phyloP scores from a whole-genome alignment of 2,329 filamentous ascomycete genomes.

The Fusarium sp. region DNA sequence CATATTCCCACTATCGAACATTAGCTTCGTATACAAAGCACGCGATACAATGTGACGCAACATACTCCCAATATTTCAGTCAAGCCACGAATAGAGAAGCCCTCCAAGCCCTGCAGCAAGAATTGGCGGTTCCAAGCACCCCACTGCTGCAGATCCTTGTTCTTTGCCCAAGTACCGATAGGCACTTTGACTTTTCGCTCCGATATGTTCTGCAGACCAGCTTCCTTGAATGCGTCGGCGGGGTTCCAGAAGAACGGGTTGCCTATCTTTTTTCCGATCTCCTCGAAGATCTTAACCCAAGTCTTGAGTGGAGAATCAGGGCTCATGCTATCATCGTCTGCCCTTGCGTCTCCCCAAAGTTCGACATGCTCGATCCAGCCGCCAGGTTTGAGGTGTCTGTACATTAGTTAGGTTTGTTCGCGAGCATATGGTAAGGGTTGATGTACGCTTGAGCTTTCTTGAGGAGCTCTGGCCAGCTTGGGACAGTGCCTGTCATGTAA shows the following conservation, averaged over 20 bases:
- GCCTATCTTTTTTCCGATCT: constrained; percentile 20
- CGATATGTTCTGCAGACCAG: constrained; percentile 8
- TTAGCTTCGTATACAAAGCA: neutral
- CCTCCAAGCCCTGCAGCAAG: constrained; percentile 21
- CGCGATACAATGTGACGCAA: neutral
- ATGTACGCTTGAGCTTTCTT: constrained; percentile 61
- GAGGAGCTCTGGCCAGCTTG: constrained; percentile 66
- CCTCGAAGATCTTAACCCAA: constrained; percentile 25
- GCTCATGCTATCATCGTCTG: constrained; percentile 46
- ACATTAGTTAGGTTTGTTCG: constrained; percentile 28
- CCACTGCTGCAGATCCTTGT: constrained; percentile 34
- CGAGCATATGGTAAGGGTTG: constrained; percentile 48
- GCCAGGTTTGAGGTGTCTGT: constrained; percentile 31
- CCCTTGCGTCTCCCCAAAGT: constrained; percentile 35
- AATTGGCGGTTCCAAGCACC: constrained; percentile 37
- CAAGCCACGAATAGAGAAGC: constrained; percentile 30
- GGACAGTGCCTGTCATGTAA: constrained; percentile 65
- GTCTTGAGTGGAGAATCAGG: constrained; percentile 15
- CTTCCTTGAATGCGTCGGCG: constrained; percentile 7
- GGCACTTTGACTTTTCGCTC: constrained; percentile 25
- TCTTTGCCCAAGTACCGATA: constrained; percentile 28
- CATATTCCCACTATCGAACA: constrained; percentile 23
- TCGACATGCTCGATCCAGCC: constrained; percentile 43
- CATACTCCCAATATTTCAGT: constrained; percentile 23
- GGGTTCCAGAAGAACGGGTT: constrained; percentile 33